phyloP scores from a whole-genome alignment of 202 grass and related monocot species.

The Alloteropsis angusta region DNA sequence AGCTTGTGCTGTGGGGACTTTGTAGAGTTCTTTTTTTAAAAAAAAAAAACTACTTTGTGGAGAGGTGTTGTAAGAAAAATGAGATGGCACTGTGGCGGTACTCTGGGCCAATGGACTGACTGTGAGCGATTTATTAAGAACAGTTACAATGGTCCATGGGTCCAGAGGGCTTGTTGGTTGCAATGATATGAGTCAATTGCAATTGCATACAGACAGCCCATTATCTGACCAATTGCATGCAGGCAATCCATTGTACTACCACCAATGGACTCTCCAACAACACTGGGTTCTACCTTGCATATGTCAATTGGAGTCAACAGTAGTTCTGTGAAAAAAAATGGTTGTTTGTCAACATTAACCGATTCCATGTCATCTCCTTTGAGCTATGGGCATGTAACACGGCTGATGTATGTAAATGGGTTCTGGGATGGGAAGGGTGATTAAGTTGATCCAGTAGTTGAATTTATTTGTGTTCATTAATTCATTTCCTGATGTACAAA shows the following conservation, averaged over 20 bases:
- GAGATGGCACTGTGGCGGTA: neutral
- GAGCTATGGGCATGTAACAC: too few species aligned
- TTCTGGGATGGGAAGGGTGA: too few species aligned
- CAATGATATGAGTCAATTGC: neutral
- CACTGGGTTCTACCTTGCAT: neutral
- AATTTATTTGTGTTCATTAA: slow-evolving; percentile 8
- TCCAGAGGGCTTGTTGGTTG: neutral
- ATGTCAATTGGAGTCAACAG: neutral
- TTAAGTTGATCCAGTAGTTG: neutral
- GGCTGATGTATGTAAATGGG: too few species aligned
- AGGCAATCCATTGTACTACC: neutral
- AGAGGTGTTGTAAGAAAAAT: neutral
- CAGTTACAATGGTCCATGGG: neutral
- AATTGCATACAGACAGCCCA: too few species aligned
- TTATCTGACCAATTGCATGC: too few species aligned
- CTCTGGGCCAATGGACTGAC: neutral
- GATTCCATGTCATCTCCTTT: too few species aligned
- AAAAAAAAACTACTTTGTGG: neutral
- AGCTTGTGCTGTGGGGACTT: neutral
- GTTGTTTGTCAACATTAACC: too few species aligned
- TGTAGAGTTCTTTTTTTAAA: neutral
- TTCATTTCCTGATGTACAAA: slow-evolving; percentile 14
- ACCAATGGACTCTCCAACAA: neutral
- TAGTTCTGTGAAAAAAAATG: neutral
- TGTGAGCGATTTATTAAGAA: neutral